Evolutionary conservation across 1,284 basidiomycete genomes (phyloP).

Genomic region (Boletus albobrunnescens): DNA sequence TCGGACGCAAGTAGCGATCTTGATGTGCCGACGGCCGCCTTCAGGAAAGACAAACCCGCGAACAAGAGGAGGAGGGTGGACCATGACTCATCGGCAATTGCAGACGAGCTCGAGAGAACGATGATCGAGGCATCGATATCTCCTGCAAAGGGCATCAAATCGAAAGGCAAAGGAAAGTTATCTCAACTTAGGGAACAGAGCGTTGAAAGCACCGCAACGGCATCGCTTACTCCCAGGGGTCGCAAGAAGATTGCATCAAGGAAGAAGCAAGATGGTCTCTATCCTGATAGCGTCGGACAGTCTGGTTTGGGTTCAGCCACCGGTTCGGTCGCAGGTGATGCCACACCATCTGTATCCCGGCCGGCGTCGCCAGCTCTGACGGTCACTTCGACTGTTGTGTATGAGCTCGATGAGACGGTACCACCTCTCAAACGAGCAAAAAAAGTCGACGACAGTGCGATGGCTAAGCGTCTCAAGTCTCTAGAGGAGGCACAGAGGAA

Average conservation of each 20-base stretch:
- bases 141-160: slow-evolving; percentile 22
- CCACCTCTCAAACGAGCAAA: slow-evolving; percentile 70
- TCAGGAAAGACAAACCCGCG: slow-evolving; percentile 33
- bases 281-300: slow-evolving; percentile 44
- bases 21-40: slow-evolving; percentile 33
- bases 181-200: slow-evolving; percentile 41
- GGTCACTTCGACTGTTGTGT: slow-evolving; percentile 55
- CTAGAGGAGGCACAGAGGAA: slow-evolving; percentile 82
- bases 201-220: slow-evolving; percentile 38
- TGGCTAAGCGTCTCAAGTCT: slow-evolving; percentile 68
- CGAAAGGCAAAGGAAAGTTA: slow-evolving; percentile 43
- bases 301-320: slow-evolving; percentile 51
- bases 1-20: slow-evolving; percentile 57
- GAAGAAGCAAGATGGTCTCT: slow-evolving; percentile 46
- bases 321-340: slow-evolving; percentile 54
- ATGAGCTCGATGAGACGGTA: slow-evolving; percentile 63
- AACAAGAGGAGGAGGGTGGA: slow-evolving; percentile 52
- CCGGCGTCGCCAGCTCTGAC: slow-evolving; percentile 60
- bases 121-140: slow-evolving; percentile 29
- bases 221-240: slow-evolving; percentile 35
- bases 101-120: slow-evolving; percentile 43
- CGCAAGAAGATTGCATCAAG: slow-evolving; percentile 40
- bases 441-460: slow-evolving; percentile 65
- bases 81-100: slow-evolving; percentile 34
- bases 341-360: slow-evolving; percentile 53